These are phyloP conservation scores for Pilatotrama ljubarskyi DNA, from an alignment of 768 basidiomycete species.

Conservation along the genomic window DNA sequence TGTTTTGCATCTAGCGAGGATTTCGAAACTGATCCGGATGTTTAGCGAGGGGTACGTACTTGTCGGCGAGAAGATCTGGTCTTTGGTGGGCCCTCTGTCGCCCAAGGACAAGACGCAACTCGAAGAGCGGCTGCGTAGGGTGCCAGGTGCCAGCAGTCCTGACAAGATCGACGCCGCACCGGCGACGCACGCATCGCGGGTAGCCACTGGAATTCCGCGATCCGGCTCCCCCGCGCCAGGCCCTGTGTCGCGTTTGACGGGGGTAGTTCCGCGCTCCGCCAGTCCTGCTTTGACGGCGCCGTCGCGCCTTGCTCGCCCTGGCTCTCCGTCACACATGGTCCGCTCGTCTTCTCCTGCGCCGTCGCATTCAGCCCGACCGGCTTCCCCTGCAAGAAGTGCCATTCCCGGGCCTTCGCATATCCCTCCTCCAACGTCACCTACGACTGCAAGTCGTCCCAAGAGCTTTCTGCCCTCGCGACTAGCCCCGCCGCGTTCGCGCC, in stretches of 20 bases:
- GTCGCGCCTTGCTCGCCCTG: constrained; percentile 46
- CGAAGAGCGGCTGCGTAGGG: constrained; percentile 83
- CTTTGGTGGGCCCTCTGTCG: constrained; percentile 68
- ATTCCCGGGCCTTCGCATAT: constrained; percentile 29
- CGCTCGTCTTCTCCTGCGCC: constrained; percentile 46
- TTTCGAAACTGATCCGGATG: constrained; percentile 10
- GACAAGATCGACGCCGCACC: constrained; percentile 42
- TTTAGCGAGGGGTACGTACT: constrained; percentile 77
- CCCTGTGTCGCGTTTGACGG: constrained; percentile 39
- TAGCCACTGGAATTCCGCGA: constrained; percentile 47
- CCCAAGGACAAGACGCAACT: constrained; percentile 91
- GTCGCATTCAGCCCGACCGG: constrained; percentile 11
- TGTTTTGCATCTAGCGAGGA: background rate
- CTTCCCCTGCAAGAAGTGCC: constrained; percentile 5
- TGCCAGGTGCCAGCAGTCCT: constrained; percentile 64
- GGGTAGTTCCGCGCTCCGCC: constrained; percentile 45
- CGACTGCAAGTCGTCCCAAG: constrained; percentile 53
- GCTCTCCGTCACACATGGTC: constrained; percentile 41
- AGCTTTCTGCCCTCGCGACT: constrained; percentile 75
- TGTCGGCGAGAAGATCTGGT: constrained; percentile 86
- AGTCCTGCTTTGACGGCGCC: constrained; percentile 45
- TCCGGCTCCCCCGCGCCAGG: constrained; percentile 52
- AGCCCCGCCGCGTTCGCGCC: constrained; percentile 59
- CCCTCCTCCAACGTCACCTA: constrained; percentile 38
- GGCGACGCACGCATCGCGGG: constrained; percentile 51